Conservation (phyloP, 805 yeast genomes). For the Cephaloascus albidus region DNA sequence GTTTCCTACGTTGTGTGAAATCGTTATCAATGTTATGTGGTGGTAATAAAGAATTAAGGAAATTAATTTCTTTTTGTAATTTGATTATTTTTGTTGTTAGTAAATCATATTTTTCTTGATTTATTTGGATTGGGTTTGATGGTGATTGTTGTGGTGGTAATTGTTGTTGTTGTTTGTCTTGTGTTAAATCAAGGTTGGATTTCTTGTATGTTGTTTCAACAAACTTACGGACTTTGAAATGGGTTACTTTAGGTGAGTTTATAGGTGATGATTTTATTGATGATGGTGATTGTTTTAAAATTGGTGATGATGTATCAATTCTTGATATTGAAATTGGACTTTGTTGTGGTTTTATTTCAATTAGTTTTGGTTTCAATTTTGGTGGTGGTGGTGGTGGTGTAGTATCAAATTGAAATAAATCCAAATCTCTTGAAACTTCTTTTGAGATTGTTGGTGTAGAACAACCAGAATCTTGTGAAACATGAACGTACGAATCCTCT, state of each 20-base stretch:
- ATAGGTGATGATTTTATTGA: neutral
- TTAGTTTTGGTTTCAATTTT: too few relatives aligned
- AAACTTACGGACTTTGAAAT: neutral
- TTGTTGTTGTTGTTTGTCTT: neutral
- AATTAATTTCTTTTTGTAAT: neutral
- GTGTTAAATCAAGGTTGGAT: neutral
- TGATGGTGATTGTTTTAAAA: neutral
- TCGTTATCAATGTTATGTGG: neutral
- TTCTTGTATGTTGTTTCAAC: neutral
- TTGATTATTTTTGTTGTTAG: neutral
- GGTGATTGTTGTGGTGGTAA: neutral
- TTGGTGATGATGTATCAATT: neutral
- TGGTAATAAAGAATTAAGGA: neutral
- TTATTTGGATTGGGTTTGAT: neutral
- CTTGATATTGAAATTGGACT: neutral
- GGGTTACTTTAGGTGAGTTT: neutral
- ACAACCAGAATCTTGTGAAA: too few relatives aligned
- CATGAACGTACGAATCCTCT: too few relatives aligned
- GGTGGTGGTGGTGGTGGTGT: neutral
- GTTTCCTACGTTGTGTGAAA: neutral
- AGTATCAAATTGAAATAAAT: neutral
- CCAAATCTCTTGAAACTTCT: neutral
- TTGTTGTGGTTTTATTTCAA: neutral
- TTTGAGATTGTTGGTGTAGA: too few relatives aligned
- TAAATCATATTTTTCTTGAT: neutral